Evolutionary conservation across 2,329 filamentous ascomycete species (phyloP), one percentile per base, ranked within the genome.

Genomic region (Penicillium concentricum): DNA sequence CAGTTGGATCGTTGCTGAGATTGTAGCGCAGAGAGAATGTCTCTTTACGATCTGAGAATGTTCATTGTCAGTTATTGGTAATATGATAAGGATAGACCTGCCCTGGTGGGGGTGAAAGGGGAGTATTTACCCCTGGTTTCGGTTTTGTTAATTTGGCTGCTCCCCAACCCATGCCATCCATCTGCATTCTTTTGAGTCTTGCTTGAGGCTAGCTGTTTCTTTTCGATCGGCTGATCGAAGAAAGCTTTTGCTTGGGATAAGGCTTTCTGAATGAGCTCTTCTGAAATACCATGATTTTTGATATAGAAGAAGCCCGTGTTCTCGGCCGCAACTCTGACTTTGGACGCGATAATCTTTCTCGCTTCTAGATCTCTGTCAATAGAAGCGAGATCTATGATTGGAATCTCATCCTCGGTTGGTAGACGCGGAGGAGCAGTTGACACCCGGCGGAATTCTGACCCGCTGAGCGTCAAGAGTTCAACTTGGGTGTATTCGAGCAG

Each of bases 231-330:
- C 58, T 83, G 81, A 5, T 69, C 73, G 69, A 84, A 84, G 65
- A 84, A 84, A 3, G 26, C 32, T 28, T 67, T 51, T 1, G 64
- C 66, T 35, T 59, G 60, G 1, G 46, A 30, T 9, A 67, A 45
- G 7, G 67, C 64, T 5, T 39, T 42, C 16, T 62, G 43, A 24
- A 68, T 64, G 0, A 67, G 39, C 0, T 67, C 63, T 1, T 70
- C 39, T 0, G 74, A 56, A 24, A 83, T 77, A 4, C 80, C 78
- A 56, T 83, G 81, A 55, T 82, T 80, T 57, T 72, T 74, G 57
- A 84, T 74, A 69, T 84, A 84, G 69, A 84, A 84, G 71, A 84
- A 84, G 3, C 82, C 82, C 0, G 73, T 82, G 37, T 76, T 80
- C 15, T 78, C 76, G 3, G 81, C 78, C 0, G 82, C 82, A 0